Conservation (phyloP, 257 asterid species). For the Plectranthus barbatus region DNA sequence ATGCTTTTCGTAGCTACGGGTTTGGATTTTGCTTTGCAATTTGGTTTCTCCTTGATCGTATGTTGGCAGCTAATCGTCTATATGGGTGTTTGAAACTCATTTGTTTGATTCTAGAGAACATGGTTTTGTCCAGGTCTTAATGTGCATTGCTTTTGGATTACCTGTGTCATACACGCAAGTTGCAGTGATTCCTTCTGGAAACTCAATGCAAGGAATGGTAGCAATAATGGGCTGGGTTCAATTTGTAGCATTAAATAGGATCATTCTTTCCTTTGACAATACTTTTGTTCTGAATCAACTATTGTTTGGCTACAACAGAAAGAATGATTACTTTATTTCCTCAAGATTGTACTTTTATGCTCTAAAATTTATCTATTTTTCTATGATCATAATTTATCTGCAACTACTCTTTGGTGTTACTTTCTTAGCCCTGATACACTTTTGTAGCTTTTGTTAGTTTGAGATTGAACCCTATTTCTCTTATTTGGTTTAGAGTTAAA, state of each 20-base stretch:
- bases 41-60: constrained; percentile 2
- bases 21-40: constrained; percentile 2
- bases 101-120: not conserved
- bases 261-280: not conserved
- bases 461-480: not conserved
- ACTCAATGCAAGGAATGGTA: not conserved
- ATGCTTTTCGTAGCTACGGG: constrained; percentile 14
- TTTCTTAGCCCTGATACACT: not conserved
- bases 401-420: not conserved
- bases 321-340: not conserved
- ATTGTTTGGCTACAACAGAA: not conserved
- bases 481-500: not conserved
- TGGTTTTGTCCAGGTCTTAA: not conserved
- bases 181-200: not conserved
- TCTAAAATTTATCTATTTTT: not conserved
- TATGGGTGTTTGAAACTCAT: constrained; percentile 2
- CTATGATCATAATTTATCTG: not conserved
- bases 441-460: not conserved
- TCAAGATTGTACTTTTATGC: not conserved
- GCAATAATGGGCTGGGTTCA: not conserved
- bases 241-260: not conserved
- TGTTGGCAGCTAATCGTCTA: not conserved
- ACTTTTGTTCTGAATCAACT: not conserved
- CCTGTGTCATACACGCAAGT: constrained; percentile 8
- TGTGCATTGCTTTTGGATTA: not conserved